Evolutionary conservation across 129 eudicot genomes (phyloP).

Genomic region (Flaveria ramosissima): DNA sequence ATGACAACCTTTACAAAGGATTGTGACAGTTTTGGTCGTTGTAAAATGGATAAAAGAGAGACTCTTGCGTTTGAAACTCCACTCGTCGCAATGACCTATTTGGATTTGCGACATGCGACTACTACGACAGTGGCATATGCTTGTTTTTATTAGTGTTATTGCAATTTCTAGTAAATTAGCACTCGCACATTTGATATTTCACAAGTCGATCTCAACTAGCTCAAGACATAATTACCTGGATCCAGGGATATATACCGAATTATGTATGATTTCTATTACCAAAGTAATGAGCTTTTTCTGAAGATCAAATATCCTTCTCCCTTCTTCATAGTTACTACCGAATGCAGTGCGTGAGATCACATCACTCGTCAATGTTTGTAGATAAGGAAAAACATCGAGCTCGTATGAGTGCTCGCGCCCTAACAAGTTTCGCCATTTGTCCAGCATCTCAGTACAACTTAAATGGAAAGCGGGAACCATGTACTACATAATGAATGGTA

Average conservation of each 20-base stretch:
- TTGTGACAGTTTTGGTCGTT: no score
- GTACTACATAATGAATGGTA: neutral
- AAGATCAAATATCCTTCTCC: conserved; percentile 38
- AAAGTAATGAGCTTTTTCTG: conserved; percentile 28
- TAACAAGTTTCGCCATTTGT: conserved; percentile 26
- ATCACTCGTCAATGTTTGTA: conserved; percentile 34
- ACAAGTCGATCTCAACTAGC: neutral
- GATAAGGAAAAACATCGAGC: conserved; percentile 37
- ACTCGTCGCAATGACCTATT: no score
- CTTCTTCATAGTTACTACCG: conserved; percentile 37
- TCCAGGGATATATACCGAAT: conserved; percentile 37
- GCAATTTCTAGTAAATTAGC: no score
- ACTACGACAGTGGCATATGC: no score
- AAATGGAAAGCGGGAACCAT: conserved; percentile 36
- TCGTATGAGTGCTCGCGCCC: conserved; percentile 23
- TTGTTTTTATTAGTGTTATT: no score
- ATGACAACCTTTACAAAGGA: no score
- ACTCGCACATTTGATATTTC: neutral
- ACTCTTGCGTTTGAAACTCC: no score
- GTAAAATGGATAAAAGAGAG: no score
- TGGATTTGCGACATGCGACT: no score
- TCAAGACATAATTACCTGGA: conserved; percentile 23
- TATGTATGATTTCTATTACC: conserved; percentile 12
- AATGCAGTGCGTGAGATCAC: conserved; percentile 40
- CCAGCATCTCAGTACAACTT: conserved; percentile 37